These are phyloP conservation scores for Oehlia diaphana DNA, from an alignment of 192 early-diverging fungal species.

Conservation along the genomic window DNA sequence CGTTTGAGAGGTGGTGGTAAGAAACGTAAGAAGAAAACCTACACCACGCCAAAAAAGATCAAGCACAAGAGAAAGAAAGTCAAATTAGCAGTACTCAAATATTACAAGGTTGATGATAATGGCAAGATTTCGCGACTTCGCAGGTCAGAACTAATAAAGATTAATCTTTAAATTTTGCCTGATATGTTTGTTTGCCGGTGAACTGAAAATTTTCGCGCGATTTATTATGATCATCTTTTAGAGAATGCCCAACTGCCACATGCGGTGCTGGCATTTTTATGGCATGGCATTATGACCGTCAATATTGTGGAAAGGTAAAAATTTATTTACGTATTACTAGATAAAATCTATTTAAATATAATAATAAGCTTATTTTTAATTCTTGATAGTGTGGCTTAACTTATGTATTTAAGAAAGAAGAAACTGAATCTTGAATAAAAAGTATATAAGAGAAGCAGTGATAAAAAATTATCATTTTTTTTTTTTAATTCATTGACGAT, in stretches of 20 bases:
- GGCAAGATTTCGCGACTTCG: conserved; percentile 98
- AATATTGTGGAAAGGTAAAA: conserved; percentile 84
- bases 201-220: not conserved
- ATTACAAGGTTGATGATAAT: conserved; percentile 98
- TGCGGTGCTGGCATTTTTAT: conserved; percentile 99
- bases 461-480: too few relatives aligned
- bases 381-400: conserved; percentile 81
- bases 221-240: conserved; percentile 31
- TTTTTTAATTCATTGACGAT: too few relatives aligned
- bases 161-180: not conserved
- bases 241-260: conserved; percentile 94
- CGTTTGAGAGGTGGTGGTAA: conserved; percentile 86
- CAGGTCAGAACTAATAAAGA: conserved; percentile 9
- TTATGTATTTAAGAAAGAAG: conserved; percentile 90
- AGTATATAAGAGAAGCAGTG: not conserved
- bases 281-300: conserved; percentile 97
- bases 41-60: conserved; percentile 99
- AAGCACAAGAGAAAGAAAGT: conserved; percentile 99
- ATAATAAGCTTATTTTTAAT: not conserved
- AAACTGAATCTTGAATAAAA: conserved; percentile 40
- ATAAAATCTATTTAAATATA: too few relatives aligned
- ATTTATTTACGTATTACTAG: not conserved
- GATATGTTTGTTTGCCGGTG: too few relatives aligned
- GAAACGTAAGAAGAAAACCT: conserved; percentile 99
- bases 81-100: conserved; percentile 98